Conservation (phyloP, 768 basidiomycete species). For the Podaxis sp. region DNA sequence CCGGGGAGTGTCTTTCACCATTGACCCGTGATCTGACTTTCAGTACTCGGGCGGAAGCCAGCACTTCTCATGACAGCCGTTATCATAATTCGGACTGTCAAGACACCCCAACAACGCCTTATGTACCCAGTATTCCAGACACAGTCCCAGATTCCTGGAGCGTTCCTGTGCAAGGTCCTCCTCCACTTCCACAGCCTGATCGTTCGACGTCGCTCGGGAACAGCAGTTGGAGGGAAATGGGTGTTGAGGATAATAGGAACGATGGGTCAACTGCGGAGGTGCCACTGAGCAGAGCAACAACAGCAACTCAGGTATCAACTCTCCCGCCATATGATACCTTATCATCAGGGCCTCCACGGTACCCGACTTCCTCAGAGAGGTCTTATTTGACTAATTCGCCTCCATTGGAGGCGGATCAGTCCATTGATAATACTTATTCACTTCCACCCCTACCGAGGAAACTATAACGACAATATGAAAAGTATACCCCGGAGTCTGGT, state of each 20-base stretch:
- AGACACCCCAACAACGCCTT: neutral
- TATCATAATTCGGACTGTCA: neutral
- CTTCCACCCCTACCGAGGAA: neutral
- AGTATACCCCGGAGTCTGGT: neutral
- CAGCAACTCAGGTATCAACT: neutral
- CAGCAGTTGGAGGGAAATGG: neutral
- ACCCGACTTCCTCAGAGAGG: neutral
- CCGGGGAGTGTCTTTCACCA: neutral
- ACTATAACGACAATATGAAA: neutral
- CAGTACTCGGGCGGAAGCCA: neutral
- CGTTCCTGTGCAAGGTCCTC: neutral
- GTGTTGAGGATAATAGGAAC: neutral
- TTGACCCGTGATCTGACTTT: neutral
- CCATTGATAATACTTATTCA: neutral
- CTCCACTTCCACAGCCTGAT: neutral
- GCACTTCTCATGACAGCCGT: neutral
- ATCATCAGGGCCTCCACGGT: constrained; percentile 1
- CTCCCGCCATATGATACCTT: neutral
- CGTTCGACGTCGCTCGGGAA: neutral
- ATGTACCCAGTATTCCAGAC: neutral
- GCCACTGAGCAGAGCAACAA: neutral
- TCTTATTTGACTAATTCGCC: neutral
- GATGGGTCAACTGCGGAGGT: neutral
- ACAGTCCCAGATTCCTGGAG: neutral
- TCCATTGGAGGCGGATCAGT: neutral